Evolutionary conservation across 2,329 filamentous ascomycete species (phyloP).

Genomic region (Fusarium algeriense): DNA sequence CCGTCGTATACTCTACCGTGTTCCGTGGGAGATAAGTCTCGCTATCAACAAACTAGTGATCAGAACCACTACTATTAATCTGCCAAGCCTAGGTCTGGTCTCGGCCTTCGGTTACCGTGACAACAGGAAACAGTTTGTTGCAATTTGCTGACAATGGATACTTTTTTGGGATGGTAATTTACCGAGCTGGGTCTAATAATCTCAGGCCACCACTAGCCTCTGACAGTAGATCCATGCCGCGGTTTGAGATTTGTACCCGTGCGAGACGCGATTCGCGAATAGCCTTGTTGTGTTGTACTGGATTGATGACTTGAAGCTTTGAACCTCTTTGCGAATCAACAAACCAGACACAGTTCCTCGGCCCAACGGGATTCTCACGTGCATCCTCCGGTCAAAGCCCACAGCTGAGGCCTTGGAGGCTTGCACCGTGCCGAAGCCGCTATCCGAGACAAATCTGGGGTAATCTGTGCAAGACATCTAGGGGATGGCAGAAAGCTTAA

Average conservation of each 20-base stretch:
- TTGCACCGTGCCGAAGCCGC: slow-evolving; percentile 14
- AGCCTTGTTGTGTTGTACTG: background rate
- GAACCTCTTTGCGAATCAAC: background rate
- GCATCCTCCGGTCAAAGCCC: slow-evolving; percentile 4
- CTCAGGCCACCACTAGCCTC: slow-evolving; percentile 33
- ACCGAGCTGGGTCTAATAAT: slow-evolving; percentile 9
- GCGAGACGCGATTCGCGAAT: slow-evolving; percentile 11
- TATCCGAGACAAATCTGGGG: slow-evolving; percentile 36
- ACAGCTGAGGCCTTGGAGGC: background rate
- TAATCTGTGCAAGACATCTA: background rate
- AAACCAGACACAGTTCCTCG: slow-evolving; percentile 19
- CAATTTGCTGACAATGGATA: slow-evolving; percentile 32
- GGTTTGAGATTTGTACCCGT: slow-evolving; percentile 14
- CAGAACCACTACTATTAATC: slow-evolving; percentile 6
- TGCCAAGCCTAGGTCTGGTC: slow-evolving; percentile 38
- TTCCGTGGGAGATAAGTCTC: slow-evolving; percentile 14
- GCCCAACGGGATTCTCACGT: slow-evolving; percentile 19
- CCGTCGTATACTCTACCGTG: slow-evolving; percentile 7
- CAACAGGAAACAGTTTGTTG: slow-evolving; percentile 29
- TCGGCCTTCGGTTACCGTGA: slow-evolving; percentile 42
- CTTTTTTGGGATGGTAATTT: slow-evolving; percentile 27
- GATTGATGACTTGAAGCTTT: background rate
- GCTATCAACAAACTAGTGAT: slow-evolving; percentile 10
- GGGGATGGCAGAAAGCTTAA: too few relatives aligned
- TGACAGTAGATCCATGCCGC: slow-evolving; percentile 20